phyloP scores from a whole-genome alignment of 2,329 filamentous ascomycete genomes.

The Scolecobasidium constrictum region DNA sequence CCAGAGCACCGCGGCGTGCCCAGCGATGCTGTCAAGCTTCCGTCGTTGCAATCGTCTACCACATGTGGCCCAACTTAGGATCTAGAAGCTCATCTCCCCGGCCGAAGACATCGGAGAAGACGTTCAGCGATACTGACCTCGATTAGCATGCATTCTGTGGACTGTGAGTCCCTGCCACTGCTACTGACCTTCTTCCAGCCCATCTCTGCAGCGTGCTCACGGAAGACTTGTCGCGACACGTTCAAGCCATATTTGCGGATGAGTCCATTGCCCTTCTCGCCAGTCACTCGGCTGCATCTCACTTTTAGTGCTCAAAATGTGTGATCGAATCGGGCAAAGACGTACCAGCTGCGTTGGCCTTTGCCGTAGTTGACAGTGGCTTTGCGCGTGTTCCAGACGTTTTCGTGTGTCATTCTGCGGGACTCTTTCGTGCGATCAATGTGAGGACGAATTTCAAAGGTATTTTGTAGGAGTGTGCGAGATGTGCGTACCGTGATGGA shows the following conservation, averaged over 20 bases:
- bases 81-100: too few species aligned
- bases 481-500: neutral
- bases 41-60: too few species aligned
- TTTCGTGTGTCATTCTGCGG: slow-evolving; percentile 68
- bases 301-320: neutral
- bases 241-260: slow-evolving; percentile 99
- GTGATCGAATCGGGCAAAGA: slow-evolving; percentile 14
- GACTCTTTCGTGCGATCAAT: too few species aligned
- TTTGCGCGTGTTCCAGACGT: slow-evolving; percentile 90
- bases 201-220: slow-evolving; percentile 57
- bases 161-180: too few species aligned
- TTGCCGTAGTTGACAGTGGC: slow-evolving; percentile 86
- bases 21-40: too few species aligned
- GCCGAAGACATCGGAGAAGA: too few species aligned
- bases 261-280: slow-evolving; percentile 78
- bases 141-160: too few species aligned
- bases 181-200: slow-evolving; percentile 53
- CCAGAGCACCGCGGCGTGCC: too few species aligned
- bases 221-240: slow-evolving; percentile 61
- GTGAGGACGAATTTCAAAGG: neutral
- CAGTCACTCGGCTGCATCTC: slow-evolving; percentile 31
- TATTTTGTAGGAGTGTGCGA: neutral
- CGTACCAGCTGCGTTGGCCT: slow-evolving; percentile 87
- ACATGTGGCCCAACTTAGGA: too few species aligned
- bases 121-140: too few species aligned